A percentile compares a stretch with the other conserved stretches of the same genome.
Evolutionary conservation across 202 grass and related monocot genomes (phyloP).

Genomic region (Zizania palustris): DNA sequence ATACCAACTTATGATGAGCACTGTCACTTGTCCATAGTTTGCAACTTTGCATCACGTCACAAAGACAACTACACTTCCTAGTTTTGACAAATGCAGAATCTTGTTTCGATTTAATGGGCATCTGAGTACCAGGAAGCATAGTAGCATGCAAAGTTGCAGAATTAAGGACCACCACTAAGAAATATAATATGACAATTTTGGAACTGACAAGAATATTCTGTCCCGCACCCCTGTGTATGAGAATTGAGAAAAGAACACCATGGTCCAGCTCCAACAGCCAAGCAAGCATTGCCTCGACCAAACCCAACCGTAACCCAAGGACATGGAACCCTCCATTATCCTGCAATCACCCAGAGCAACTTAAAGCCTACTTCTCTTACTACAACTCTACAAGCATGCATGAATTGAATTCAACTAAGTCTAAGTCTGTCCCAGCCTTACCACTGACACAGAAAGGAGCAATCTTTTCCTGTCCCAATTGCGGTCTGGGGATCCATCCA

Average conservation of each 20-base stretch:
- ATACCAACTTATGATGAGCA: background rate
- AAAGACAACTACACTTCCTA: background rate
- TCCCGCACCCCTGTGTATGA: background rate
- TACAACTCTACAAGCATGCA: background rate
- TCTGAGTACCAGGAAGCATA: background rate
- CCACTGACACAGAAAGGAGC: background rate
- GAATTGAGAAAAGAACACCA: background rate
- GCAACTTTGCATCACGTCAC: background rate
- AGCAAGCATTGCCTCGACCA: background rate
- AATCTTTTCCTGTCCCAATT: background rate
- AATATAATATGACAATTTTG: background rate
- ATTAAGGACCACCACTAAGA: background rate
- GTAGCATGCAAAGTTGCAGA: background rate
- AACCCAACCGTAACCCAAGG: background rate
- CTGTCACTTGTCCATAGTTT: background rate
- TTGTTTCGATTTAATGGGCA: background rate
- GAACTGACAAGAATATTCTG: background rate
- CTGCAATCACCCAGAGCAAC: background rate
- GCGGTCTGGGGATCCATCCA: too few relatives aligned
- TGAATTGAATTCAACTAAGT: background rate
- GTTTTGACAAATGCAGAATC: background rate
- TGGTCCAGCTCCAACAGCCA: conserved; percentile 4
- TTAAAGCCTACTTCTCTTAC: background rate
- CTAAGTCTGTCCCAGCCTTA: background rate
- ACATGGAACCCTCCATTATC: background rate